Percentiles rank a stretch among this genome's conserved stretches.
Evolutionary conservation across 352 stramenopile species (phyloP).

Genomic region (Globisporangium radiosum): DNA sequence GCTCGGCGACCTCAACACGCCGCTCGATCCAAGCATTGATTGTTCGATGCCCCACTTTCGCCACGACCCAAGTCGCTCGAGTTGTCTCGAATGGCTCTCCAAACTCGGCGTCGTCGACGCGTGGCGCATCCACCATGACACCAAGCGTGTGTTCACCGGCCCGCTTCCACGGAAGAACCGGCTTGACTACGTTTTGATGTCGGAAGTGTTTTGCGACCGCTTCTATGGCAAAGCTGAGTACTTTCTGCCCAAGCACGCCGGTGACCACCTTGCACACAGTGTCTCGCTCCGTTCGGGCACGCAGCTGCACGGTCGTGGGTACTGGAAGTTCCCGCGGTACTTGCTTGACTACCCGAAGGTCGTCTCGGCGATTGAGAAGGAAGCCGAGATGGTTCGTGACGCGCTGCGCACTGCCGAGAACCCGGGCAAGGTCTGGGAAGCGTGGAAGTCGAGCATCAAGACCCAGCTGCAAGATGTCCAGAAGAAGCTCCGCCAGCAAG

Average conservation of each 20-base stretch:
- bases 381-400: constrained; percentile 2
- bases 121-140: no score
- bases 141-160: constrained; percentile 7
- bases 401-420: constrained; percentile 3
- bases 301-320: constrained; percentile 4
- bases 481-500: no score
- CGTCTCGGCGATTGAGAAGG: constrained; percentile 4
- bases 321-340: constrained; percentile 7
- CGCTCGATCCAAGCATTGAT: no score
- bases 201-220: not conserved
- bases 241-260: constrained; percentile 1
- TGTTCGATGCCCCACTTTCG: no score
- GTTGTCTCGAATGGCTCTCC: no score
- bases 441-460: no score
- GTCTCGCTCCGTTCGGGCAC: not conserved
- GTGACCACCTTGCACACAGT: constrained; percentile 10
- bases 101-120: no score
- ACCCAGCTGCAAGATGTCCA: no score
- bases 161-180: constrained; percentile 11
- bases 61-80: no score
- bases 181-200: constrained; percentile 21
- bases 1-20: no score
- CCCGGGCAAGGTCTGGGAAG: constrained; percentile 9
- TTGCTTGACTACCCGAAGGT: constrained; percentile 11
- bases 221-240: not conserved